These are phyloP conservation scores for Aspergillus avenaceus DNA, from an alignment of 495 filamentous ascomycete species.

Conservation along the genomic window DNA sequence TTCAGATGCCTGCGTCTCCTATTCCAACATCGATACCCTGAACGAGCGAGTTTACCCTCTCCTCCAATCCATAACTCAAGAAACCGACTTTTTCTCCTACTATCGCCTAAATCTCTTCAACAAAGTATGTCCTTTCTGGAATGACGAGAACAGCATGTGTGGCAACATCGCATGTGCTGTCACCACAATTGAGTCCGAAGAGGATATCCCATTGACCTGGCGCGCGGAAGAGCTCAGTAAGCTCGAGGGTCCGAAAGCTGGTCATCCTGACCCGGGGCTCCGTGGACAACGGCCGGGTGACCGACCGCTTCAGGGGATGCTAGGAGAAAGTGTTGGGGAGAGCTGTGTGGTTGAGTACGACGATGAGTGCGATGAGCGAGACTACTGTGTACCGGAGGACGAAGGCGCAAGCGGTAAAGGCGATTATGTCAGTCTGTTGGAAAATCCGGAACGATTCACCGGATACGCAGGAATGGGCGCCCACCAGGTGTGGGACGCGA, in stretches of 20 bases:
- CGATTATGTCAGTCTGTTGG: constrained; percentile 90
- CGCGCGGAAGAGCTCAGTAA: constrained; percentile 88
- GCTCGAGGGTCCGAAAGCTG: constrained; percentile 84
- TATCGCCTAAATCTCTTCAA: constrained; percentile 96
- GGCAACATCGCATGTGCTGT: constrained; percentile 97
- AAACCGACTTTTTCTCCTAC: constrained; percentile 96
- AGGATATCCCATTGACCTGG: constrained; percentile 90
- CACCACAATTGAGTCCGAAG: constrained; percentile 92
- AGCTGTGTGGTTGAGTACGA: constrained; percentile 97
- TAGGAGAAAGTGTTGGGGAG: constrained; percentile 86
- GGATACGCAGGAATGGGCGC: constrained; percentile 83
- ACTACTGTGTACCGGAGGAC: constrained; percentile 96
- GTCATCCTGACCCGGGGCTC: constrained; percentile 72
- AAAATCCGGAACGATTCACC: constrained; percentile 94
- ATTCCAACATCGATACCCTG: constrained; percentile 77
- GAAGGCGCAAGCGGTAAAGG: constrained; percentile 81
- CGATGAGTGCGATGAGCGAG: constrained; percentile 94
- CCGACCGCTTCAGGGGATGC: constrained; percentile 71
- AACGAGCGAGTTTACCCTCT: constrained; percentile 76
- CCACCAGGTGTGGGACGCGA: constrained; percentile 89
- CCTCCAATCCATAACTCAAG: constrained; percentile 74
- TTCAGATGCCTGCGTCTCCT: constrained; percentile 91
- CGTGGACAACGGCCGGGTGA: constrained; percentile 63
- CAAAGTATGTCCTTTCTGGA: constrained; percentile 94
- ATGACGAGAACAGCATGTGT: constrained; percentile 88